Conservation (phyloP, 441 rosid species). For the Aquilaria agallochum region DNA sequence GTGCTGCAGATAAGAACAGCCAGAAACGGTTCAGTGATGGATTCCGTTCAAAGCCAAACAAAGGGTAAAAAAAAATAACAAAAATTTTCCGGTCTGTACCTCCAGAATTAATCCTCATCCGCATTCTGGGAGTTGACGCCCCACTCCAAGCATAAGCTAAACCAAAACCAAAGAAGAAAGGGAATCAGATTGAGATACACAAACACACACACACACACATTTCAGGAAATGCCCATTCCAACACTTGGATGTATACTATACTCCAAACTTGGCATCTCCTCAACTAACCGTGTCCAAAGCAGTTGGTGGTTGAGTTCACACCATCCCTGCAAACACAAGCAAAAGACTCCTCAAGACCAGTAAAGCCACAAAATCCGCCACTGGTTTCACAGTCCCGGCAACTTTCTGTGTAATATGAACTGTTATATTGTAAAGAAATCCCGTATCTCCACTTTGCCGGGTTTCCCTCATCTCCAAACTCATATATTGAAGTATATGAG, state of each 20-base stretch:
- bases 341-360: constrained; percentile 54
- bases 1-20: too few species aligned
- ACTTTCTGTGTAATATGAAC: constrained; percentile 28
- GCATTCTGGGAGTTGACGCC: constrained; percentile 39
- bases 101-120: constrained; percentile 29
- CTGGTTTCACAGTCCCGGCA: constrained; percentile 67
- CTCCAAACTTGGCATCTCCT: neutral
- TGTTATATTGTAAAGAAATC: constrained; percentile 46
- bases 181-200: too few species aligned
- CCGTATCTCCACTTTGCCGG: constrained; percentile 68
- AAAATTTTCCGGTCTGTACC: constrained; percentile 23
- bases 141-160: constrained; percentile 50
- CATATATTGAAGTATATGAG: constrained; percentile 49
- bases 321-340: constrained; percentile 62
- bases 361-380: constrained; percentile 65
- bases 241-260: too few species aligned
- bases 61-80: too few species aligned
- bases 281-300: constrained; percentile 51
- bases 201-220: too few species aligned
- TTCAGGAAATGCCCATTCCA: too few species aligned
- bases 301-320: constrained; percentile 48
- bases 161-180: neutral
- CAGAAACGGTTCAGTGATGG: too few species aligned
- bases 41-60: too few species aligned
- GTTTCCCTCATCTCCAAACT: constrained; percentile 56